Evolutionary conservation across 2,329 filamentous ascomycete genomes (phyloP).

Genomic region (Penicillium sp.): DNA sequence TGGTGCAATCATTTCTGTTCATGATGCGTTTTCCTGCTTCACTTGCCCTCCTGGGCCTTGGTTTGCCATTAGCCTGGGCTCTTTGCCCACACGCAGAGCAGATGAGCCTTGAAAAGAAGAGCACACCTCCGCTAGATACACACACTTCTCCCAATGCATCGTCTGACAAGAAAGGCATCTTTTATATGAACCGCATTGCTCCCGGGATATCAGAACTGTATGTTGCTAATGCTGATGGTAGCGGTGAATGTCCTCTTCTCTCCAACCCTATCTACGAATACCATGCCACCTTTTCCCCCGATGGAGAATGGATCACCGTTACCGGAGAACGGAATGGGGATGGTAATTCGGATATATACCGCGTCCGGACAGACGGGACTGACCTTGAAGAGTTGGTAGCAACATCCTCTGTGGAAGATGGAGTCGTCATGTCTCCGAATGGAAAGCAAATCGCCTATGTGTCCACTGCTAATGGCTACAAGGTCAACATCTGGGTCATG

Average conservation of each 20-base stretch:
- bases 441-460: slow-evolving; percentile 42
- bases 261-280: slow-evolving; percentile 38
- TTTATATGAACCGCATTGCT: slow-evolving; percentile 38
- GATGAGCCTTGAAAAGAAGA: slow-evolving; percentile 4
- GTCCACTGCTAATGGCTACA: slow-evolving; percentile 37
- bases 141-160: background rate
- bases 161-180: background rate
- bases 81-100: slow-evolving; percentile 8
- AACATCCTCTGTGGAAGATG: slow-evolving; percentile 40
- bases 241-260: slow-evolving; percentile 36
- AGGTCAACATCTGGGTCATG: slow-evolving; percentile 43
- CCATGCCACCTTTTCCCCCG: slow-evolving; percentile 40
- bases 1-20: background rate
- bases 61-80: background rate
- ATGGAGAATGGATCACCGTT: slow-evolving; percentile 43
- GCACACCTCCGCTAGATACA: background rate
- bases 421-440: slow-evolving; percentile 39
- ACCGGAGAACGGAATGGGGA: slow-evolving; percentile 42
- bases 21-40: background rate
- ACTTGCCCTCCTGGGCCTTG: slow-evolving; percentile 1
- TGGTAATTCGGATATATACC: slow-evolving; percentile 44
- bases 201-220: slow-evolving; percentile 28
- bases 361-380: slow-evolving; percentile 36
- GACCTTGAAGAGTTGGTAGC: slow-evolving; percentile 34
- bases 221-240: slow-evolving; percentile 42